A percentile compares a stretch with the other conserved stretches of the same genome.
Conservation (phyloP, 2,329 filamentous ascomycete genomes). For the Orbilia oligospora region DNA sequence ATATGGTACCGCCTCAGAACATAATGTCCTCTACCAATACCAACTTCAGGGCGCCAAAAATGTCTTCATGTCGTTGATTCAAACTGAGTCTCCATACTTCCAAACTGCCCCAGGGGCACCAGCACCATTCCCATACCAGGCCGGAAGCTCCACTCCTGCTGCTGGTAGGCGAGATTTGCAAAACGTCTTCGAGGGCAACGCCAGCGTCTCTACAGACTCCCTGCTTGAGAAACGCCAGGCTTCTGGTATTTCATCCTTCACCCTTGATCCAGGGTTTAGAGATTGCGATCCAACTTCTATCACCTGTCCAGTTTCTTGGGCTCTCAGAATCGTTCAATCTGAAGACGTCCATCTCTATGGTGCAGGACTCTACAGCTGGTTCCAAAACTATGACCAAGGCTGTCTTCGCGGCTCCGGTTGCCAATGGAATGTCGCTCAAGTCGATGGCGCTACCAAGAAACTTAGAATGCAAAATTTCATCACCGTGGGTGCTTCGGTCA, state of each 20-base stretch:
- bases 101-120: constrained; percentile 69
- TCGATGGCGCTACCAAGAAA: constrained; percentile 21
- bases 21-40: constrained; percentile 72
- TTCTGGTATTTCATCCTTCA: constrained; percentile 1
- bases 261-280: constrained; percentile 66
- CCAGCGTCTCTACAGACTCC: constrained; percentile 19
- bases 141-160: constrained; percentile 53
- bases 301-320: constrained; percentile 65
- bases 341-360: constrained; percentile 59
- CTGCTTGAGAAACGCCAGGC: constrained; percentile 22
- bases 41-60: constrained; percentile 70
- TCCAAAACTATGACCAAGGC: constrained; percentile 70
- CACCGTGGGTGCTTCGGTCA: constrained; percentile 39
- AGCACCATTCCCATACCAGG: constrained; percentile 67
- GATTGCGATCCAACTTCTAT: constrained; percentile 63
- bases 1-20: constrained; percentile 71
- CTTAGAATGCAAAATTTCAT: constrained; percentile 41
- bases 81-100: constrained; percentile 71
- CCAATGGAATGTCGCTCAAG: constrained; percentile 30
- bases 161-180: background rate
- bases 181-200: constrained; percentile 36
- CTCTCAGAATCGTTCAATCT: constrained; percentile 64
- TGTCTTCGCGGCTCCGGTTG: constrained; percentile 71
- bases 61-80: constrained; percentile 70
- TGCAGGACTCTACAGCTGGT: constrained; percentile 63